A percentile compares a stretch with the other conserved stretches of the same genome.
These are phyloP conservation scores for Uronychia setigera DNA, from an alignment of 73 alveolate genomes.

Conservation along the genomic window DNA sequence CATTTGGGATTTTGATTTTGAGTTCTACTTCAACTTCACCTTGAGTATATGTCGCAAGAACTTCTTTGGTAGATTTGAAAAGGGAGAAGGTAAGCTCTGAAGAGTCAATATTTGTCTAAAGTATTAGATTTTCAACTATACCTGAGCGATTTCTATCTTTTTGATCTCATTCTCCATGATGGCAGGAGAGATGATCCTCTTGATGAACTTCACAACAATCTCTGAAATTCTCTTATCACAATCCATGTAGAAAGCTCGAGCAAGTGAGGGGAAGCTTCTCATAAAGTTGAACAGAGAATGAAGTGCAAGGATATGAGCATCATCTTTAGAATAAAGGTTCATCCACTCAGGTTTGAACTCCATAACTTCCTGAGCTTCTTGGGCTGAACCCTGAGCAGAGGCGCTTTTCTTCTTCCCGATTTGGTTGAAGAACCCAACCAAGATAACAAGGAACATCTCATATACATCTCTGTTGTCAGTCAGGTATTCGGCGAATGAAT, in stretches of 20 bases:
- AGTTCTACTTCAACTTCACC: conserved; percentile 71
- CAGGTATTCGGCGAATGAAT: conserved; percentile 48
- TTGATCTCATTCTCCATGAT: conserved; percentile 66
- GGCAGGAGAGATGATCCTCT: conserved; percentile 63
- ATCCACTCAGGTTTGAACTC: conserved; percentile 43
- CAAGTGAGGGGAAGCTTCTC: conserved; percentile 70
- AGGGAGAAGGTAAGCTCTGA: conserved; percentile 43
- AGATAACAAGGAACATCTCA: conserved; percentile 36
- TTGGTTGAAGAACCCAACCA: conserved; percentile 48
- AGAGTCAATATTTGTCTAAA: conserved; percentile 30
- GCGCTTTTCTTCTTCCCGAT: conserved; percentile 5
- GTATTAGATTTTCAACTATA: no score
- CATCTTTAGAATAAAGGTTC: conserved; percentile 18
- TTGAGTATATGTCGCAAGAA: conserved; percentile 57
- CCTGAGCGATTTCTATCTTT: conserved; percentile 63
- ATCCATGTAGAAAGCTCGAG: conserved; percentile 57
- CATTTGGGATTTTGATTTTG: conserved; percentile 66
- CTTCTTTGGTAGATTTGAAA: conserved; percentile 69
- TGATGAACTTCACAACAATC: conserved; percentile 48
- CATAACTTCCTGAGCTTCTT: conserved; percentile 19
- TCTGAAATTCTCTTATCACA: conserved; percentile 50
- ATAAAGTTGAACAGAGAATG: conserved; percentile 58
- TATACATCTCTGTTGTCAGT: conserved; percentile 45
- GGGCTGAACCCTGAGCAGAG: no score
- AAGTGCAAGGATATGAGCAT: conserved; percentile 7